Conservation (phyloP, 2,329 filamentous ascomycete species). For the Myriosclerotinia scirpicola region DNA sequence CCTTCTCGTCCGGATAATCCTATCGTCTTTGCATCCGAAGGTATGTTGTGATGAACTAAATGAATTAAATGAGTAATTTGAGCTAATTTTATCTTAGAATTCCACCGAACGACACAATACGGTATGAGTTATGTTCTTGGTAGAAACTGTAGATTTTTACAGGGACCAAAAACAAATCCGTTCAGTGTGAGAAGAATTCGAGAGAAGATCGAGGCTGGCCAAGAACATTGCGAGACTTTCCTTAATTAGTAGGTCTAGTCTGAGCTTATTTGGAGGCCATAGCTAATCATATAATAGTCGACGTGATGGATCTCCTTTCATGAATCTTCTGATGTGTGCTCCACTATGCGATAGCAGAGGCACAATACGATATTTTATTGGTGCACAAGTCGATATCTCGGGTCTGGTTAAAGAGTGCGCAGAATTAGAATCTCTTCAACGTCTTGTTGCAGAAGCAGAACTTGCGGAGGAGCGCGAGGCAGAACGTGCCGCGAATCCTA, state of each 20-base stretch:
- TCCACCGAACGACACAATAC: constrained; percentile 73
- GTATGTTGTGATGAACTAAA: constrained; percentile 43
- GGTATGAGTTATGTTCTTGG: constrained; percentile 71
- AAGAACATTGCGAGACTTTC: constrained; percentile 71
- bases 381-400: constrained; percentile 65
- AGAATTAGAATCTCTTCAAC: constrained; percentile 58
- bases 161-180: constrained; percentile 69
- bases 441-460: constrained; percentile 41
- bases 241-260: constrained; percentile 61
- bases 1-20: constrained; percentile 72
- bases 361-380: constrained; percentile 62
- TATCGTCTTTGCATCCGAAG: constrained; percentile 75
- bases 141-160: constrained; percentile 75
- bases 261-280: constrained; percentile 12
- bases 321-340: constrained; percentile 65
- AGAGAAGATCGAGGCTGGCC: constrained; percentile 60
- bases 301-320: constrained; percentile 65
- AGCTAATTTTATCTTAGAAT: constrained; percentile 52
- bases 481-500: constrained; percentile 25
- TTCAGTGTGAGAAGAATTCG: constrained; percentile 62
- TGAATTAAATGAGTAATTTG: neutral
- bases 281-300: constrained; percentile 45
- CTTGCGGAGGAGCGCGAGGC: constrained; percentile 37
- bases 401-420: constrained; percentile 61
- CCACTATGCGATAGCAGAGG: constrained; percentile 63